Percentiles rank a stretch among this genome's conserved stretches.
phyloP scores from a whole-genome alignment of 176 grass and related monocot genomes.

The Oryza longistaminata region DNA sequence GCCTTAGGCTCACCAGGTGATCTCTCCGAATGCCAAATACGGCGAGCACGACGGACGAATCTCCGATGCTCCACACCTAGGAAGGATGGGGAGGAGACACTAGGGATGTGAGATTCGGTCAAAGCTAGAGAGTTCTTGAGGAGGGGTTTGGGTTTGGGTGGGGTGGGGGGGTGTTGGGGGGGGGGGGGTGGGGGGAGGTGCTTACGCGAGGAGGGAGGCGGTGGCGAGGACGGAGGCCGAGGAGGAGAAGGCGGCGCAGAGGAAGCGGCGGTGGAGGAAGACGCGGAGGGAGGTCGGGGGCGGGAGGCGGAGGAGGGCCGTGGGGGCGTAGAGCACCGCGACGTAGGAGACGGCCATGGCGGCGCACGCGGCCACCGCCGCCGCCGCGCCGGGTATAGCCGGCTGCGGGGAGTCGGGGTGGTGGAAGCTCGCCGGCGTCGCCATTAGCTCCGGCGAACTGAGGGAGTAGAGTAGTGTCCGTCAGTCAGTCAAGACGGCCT shows the following conservation, averaged over 20 bases:
- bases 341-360: slow-evolving; percentile 70
- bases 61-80: slow-evolving; percentile 35
- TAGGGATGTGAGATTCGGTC: slow-evolving; percentile 5
- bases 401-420: neutral
- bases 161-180: too few species aligned
- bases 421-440: neutral
- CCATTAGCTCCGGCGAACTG: neutral
- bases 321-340: slow-evolving; percentile 63
- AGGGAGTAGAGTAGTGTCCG: too few species aligned
- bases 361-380: slow-evolving; percentile 50
- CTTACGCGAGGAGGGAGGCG: slow-evolving; percentile 56
- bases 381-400: slow-evolving; percentile 16
- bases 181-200: too few species aligned
- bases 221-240: slow-evolving; percentile 45
- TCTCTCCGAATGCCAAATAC: slow-evolving; percentile 69
- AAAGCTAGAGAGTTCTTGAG: neutral
- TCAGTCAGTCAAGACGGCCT: too few species aligned
- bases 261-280: slow-evolving; percentile 67
- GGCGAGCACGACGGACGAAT: slow-evolving; percentile 43
- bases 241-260: slow-evolving; percentile 60
- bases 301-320: slow-evolving; percentile 52
- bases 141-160: neutral
- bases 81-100: neutral
- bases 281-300: slow-evolving; percentile 47
- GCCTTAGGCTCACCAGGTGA: slow-evolving; percentile 47